Evolutionary conservation across 2,329 filamentous ascomycete species (phyloP).

Genomic region (Pezicula radicicola): DNA sequence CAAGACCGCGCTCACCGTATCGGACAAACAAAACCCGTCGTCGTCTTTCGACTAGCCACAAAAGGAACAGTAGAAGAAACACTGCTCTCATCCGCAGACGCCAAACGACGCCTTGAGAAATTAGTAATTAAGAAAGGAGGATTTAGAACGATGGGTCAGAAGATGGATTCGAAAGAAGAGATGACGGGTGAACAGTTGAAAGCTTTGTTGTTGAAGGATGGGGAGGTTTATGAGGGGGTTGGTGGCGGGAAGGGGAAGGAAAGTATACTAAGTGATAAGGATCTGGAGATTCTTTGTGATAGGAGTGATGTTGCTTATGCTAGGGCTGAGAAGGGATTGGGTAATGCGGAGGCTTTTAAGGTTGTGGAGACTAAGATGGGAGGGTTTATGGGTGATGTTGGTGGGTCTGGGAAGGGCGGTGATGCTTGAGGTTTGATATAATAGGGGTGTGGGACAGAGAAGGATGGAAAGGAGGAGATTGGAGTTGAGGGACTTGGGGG

Average conservation of each 20-base stretch:
- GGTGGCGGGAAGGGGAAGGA: constrained; percentile 57
- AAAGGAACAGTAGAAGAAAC: constrained; percentile 90
- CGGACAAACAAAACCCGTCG: constrained; percentile 85
- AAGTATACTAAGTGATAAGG: constrained; percentile 69
- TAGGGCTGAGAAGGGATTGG: constrained; percentile 74
- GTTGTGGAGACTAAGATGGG: constrained; percentile 75
- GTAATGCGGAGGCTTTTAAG: constrained; percentile 67
- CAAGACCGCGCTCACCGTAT: constrained; percentile 95
- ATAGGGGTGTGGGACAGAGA: no score
- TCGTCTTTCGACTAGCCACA: constrained; percentile 91
- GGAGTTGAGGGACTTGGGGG: no score
- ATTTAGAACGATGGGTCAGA: constrained; percentile 67
- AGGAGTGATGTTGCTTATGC: constrained; percentile 60
- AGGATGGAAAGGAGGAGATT: no score
- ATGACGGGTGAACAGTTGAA: constrained; percentile 60
- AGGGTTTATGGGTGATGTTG: constrained; percentile 24
- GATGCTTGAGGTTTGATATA: no score
- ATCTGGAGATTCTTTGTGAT: constrained; percentile 77
- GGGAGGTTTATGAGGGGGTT: constrained; percentile 59
- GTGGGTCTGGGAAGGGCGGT: not conserved
- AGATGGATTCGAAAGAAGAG: constrained; percentile 46
- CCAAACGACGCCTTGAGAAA: constrained; percentile 89
- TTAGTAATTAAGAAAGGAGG: constrained; percentile 93
- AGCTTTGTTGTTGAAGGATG: constrained; percentile 67
- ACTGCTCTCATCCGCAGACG: constrained; percentile 81